Percentiles rank a stretch among this genome's conserved stretches.
phyloP scores from a whole-genome alignment of 129 eudicot species.

The Chrysanthemum lavandulifolium region DNA sequence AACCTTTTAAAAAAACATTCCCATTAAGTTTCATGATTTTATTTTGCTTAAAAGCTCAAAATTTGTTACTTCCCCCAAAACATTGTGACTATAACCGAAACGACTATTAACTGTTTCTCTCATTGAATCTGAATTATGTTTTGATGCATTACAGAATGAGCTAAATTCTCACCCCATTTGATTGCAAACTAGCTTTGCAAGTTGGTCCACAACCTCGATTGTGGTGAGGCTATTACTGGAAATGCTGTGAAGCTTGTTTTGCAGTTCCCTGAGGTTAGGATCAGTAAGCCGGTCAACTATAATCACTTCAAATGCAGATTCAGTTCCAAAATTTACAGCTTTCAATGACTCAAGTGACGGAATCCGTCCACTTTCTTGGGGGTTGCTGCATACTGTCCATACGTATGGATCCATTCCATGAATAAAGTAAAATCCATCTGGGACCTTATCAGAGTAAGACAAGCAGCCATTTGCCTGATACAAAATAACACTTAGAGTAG shows the following conservation, averaged over 20 bases:
- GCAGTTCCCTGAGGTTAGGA: conserved; percentile 68
- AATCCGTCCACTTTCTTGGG: conserved; percentile 76
- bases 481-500: conserved; percentile 20
- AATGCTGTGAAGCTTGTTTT: conserved; percentile 48
- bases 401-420: conserved; percentile 93
- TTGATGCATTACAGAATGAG: conserved; percentile 8
- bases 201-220: conserved; percentile 76
- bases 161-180: conserved; percentile 71
- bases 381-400: conserved; percentile 79
- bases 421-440: conserved; percentile 82
- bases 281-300: conserved; percentile 60
- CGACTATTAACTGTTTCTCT: neutral
- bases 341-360: conserved; percentile 85
- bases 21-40: conserved; percentile 1
- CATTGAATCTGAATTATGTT: neutral
- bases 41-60: neutral
- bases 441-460: conserved; percentile 79
- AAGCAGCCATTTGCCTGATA: conserved; percentile 88
- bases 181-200: conserved; percentile 73
- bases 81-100: neutral
- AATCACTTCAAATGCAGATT: conserved; percentile 69
- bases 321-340: conserved; percentile 51
- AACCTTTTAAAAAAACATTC: neutral
- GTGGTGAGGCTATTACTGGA: conserved; percentile 56
- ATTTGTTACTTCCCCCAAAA: conserved; percentile 5